Evolutionary conservation across 164 flowering plant genomes (phyloP).

Genomic region (Nelumbo lutea): DNA sequence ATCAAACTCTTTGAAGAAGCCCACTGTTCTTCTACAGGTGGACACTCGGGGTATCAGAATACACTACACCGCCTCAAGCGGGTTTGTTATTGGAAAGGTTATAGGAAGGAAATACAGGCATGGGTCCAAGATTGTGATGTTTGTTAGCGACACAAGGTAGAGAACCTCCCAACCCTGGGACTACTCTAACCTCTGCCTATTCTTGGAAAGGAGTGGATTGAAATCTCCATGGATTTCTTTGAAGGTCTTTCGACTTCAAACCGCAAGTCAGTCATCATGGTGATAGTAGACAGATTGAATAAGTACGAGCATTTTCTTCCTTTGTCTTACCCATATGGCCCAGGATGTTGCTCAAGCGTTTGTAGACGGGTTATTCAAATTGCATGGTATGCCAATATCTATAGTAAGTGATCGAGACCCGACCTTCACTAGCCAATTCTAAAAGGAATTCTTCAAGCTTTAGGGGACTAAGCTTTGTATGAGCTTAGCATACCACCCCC

Average conservation of each 20-base stretch:
- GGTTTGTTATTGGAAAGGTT: background rate
- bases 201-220: background rate
- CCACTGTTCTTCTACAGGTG: background rate
- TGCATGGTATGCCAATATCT: slow-evolving; percentile 9
- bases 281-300: slow-evolving; percentile 9
- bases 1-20: background rate
- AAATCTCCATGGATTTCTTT: slow-evolving; percentile 5
- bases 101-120: background rate
- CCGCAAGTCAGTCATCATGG: background rate
- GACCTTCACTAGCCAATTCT: slow-evolving; percentile 8
- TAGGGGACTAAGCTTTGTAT: background rate
- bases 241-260: background rate
- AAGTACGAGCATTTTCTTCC: slow-evolving; percentile 2
- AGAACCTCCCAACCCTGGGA: background rate
- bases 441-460: background rate
- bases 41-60: background rate
- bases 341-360: background rate
- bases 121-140: background rate
- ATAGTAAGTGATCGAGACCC: slow-evolving; percentile 11
- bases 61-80: background rate
- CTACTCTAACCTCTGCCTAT: slow-evolving; percentile 10
- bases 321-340: slow-evolving; percentile 4
- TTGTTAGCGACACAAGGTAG: slow-evolving; percentile 3
- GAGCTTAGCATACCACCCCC: slow-evolving; percentile 7
- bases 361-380: background rate